Percentiles rank a stretch among this genome's conserved stretches.
Evolutionary conservation across 2,329 filamentous ascomycete genomes (phyloP).

Genomic region (Beauveria bassiana): DNA sequence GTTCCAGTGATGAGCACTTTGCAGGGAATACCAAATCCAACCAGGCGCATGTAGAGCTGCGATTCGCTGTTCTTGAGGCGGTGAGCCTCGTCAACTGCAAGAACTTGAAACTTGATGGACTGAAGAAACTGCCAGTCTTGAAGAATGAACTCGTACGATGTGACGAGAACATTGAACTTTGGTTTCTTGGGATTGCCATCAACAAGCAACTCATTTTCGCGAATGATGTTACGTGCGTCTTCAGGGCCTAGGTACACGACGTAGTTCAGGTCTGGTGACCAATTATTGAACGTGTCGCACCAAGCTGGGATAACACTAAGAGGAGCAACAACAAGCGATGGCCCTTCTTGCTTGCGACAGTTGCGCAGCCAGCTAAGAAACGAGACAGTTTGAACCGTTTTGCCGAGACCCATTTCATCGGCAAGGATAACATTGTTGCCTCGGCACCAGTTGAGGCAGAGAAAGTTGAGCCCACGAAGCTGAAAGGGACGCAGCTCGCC

Average conservation of each 20-base stretch:
- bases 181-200: conserved; percentile 81
- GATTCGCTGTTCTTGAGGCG: conserved; percentile 94
- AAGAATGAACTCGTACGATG: conserved; percentile 94
- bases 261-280: conserved; percentile 94
- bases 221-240: conserved; percentile 76
- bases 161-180: conserved; percentile 96
- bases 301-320: conserved; percentile 95
- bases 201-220: conserved; percentile 80
- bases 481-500: conserved; percentile 90
- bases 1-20: conserved; percentile 93
- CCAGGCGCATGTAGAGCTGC: conserved; percentile 78
- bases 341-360: conserved; percentile 80
- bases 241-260: conserved; percentile 93
- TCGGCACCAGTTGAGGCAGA: conserved; percentile 92
- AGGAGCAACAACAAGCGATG: conserved; percentile 94
- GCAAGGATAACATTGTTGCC: conserved; percentile 94
- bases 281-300: conserved; percentile 95
- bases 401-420: conserved; percentile 97
- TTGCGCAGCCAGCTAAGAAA: conserved; percentile 97
- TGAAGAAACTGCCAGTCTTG: conserved; percentile 77
- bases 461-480: conserved; percentile 86
- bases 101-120: conserved; percentile 93
- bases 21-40: conserved; percentile 80
- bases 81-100: conserved; percentile 94
- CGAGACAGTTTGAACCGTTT: conserved; percentile 94